Evolutionary conservation across 2,329 filamentous ascomycete genomes (phyloP).

Genomic region (Cyphellophora europaea): DNA sequence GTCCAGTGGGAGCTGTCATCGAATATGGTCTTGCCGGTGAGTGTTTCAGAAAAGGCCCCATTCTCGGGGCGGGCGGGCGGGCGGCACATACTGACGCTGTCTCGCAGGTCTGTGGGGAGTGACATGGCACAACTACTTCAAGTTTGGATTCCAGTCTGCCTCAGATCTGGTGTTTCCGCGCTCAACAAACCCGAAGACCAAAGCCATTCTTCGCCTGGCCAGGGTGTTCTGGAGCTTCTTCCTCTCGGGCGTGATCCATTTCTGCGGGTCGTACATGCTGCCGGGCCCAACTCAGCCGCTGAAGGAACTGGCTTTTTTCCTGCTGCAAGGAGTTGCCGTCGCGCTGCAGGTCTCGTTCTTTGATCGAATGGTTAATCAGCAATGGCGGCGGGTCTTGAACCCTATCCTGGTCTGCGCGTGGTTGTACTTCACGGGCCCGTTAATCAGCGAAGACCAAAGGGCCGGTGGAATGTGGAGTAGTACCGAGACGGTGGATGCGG

Average conservation of each 20-base stretch:
- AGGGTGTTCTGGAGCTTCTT: neutral
- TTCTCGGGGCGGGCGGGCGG: no score
- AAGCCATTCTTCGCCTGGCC: neutral
- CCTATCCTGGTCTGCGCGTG: neutral
- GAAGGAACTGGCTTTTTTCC: neutral
- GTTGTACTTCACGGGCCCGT: neutral
- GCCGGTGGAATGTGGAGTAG: neutral
- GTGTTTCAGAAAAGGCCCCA: no score
- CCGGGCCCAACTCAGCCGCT: neutral
- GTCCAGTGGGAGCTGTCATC: neutral
- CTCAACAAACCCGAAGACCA: neutral
- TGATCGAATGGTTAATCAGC: neutral
- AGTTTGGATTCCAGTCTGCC: neutral
- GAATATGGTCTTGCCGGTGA: conserved; percentile 1
- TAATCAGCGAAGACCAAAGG: neutral
- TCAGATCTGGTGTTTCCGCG: neutral
- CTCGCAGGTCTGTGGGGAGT: neutral
- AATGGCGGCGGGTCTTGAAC: neutral
- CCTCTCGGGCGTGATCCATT: neutral
- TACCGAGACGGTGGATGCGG: neutral
- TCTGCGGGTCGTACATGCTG: neutral
- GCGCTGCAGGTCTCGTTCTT: neutral
- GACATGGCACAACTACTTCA: conserved; percentile 1
- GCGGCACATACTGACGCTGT: neutral
- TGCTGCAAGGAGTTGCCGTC: neutral